These are phyloP conservation scores for Pulveroboletus sp. DNA, from an alignment of 768 basidiomycete species.

Conservation along the genomic window DNA sequence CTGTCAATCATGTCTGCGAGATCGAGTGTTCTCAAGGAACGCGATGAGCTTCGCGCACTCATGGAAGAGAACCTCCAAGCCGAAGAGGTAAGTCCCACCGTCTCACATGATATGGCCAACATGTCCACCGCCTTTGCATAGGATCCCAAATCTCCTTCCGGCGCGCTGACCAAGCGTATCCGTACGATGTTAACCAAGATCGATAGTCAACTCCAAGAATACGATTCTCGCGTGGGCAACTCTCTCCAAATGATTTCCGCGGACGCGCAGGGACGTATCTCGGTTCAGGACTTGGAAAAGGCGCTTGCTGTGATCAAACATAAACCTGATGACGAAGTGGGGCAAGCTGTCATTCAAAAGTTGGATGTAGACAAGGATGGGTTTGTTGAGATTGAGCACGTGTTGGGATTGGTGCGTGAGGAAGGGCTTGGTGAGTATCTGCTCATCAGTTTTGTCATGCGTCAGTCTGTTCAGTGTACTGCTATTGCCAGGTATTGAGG, in stretches of 20 bases:
- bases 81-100: slow-evolving; percentile 59
- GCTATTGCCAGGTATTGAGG: slow-evolving; percentile 61
- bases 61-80: slow-evolving; percentile 93
- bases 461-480: neutral
- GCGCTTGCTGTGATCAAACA: slow-evolving; percentile 94
- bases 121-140: slow-evolving; percentile 22
- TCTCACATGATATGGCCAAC: slow-evolving; percentile 1
- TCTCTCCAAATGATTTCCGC: slow-evolving; percentile 85
- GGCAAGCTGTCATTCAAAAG: slow-evolving; percentile 85
- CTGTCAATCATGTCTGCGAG: slow-evolving; percentile 88
- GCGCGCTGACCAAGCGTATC: slow-evolving; percentile 92
- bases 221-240: slow-evolving; percentile 83
- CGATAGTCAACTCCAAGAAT: slow-evolving; percentile 87
- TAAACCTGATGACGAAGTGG: slow-evolving; percentile 85
- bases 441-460: neutral
- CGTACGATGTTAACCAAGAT: slow-evolving; percentile 95
- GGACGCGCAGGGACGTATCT: slow-evolving; percentile 85
- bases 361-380: slow-evolving; percentile 96
- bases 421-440: slow-evolving; percentile 69
- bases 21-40: slow-evolving; percentile 93
- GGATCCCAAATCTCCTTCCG: slow-evolving; percentile 79
- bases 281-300: slow-evolving; percentile 84
- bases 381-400: slow-evolving; percentile 93
- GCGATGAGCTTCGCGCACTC: slow-evolving; percentile 84
- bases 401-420: slow-evolving; percentile 83